These are phyloP conservation scores for Ganoderma leucocontextum DNA, from an alignment of 1,284 basidiomycete genomes.

Conservation along the genomic window DNA sequence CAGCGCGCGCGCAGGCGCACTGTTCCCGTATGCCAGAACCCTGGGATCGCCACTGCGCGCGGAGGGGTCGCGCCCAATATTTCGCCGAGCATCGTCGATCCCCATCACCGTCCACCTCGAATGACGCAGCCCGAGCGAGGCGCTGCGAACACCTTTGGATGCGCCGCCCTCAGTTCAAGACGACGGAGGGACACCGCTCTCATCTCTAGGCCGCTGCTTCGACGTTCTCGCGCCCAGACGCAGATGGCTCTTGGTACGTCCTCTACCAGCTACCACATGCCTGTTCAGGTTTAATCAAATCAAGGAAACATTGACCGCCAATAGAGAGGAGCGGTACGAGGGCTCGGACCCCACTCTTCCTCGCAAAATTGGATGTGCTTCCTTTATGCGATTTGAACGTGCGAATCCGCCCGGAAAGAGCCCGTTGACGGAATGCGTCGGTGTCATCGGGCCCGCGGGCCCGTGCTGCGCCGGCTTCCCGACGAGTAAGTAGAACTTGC, in stretches of 20 bases:
- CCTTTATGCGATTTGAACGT: background rate
- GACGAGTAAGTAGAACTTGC: too few relatives aligned
- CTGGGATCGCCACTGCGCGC: background rate
- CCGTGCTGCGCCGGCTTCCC: background rate
- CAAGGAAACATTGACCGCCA: background rate
- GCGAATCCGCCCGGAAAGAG: background rate
- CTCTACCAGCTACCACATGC: background rate
- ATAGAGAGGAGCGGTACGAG: background rate
- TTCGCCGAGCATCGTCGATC: background rate
- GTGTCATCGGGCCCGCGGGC: background rate
- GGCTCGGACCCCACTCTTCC: background rate
- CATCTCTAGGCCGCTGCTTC: background rate
- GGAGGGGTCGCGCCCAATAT: background rate
- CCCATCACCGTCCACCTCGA: background rate
- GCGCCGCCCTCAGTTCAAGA: background rate
- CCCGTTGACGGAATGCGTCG: background rate
- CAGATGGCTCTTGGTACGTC: background rate
- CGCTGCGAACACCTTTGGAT: background rate
- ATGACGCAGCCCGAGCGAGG: background rate
- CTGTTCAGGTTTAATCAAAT: background rate
- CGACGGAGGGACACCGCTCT: background rate
- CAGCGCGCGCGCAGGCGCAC: background rate
- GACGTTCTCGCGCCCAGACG: background rate
- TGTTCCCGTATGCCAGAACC: background rate
- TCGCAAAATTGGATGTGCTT: background rate